Evolutionary conservation across 2,329 filamentous ascomycete species (phyloP).

Genomic region (Arthroderma sp.): DNA sequence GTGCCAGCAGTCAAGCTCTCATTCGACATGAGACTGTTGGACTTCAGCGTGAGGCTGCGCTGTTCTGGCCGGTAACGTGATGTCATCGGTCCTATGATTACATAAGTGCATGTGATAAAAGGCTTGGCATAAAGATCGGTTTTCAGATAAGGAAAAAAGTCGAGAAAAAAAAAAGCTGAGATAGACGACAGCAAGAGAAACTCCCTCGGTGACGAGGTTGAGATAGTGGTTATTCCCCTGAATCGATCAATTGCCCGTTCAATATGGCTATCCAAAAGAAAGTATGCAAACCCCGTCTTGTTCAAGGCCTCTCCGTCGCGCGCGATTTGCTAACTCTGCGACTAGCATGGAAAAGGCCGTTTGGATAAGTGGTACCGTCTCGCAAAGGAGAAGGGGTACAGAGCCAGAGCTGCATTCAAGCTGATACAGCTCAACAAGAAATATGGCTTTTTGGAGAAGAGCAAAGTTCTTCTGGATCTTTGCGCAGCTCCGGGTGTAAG

Average conservation of each 20-base stretch:
- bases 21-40: slow-evolving; percentile 11
- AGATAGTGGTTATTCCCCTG: too few relatives aligned
- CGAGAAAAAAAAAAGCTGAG: too few relatives aligned
- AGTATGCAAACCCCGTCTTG: slow-evolving; percentile 24
- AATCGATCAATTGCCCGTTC: background rate
- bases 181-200: too few relatives aligned
- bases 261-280: slow-evolving; percentile 96
- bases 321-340: slow-evolving; percentile 1
- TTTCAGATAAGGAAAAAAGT: background rate
- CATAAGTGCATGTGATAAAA: background rate
- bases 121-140: slow-evolving; percentile 1
- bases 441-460: slow-evolving; percentile 95
- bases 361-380: slow-evolving; percentile 98
- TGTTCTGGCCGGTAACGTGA: slow-evolving; percentile 5
- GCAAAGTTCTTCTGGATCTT: slow-evolving; percentile 90
- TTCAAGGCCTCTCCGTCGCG: background rate
- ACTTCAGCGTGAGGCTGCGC: too few relatives aligned
- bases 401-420: slow-evolving; percentile 93
- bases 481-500: slow-evolving; percentile 86
- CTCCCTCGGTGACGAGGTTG: too few relatives aligned
- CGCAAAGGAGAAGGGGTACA: slow-evolving; percentile 95
- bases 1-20: background rate
- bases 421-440: slow-evolving; percentile 98
- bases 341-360: slow-evolving; percentile 81
- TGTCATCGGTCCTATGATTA: slow-evolving; percentile 8